Evolutionary conservation across 2,329 filamentous ascomycete species (phyloP).

Genomic region (Periconia macrospinosa): DNA sequence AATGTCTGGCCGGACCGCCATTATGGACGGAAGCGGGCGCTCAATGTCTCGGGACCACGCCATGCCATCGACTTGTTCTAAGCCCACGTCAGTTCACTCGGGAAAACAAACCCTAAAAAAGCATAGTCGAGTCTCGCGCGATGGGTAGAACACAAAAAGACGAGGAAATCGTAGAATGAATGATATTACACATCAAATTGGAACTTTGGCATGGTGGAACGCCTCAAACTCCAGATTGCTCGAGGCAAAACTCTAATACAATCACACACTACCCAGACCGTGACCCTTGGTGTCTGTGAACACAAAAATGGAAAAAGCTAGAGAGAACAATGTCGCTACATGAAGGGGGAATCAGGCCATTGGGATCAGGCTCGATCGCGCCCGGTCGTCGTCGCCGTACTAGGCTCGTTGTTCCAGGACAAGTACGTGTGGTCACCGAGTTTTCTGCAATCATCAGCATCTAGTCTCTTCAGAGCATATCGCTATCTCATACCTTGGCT

Average conservation of each 20-base stretch:
- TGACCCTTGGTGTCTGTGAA: slow-evolving; percentile 16
- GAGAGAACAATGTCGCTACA: slow-evolving; percentile 11
- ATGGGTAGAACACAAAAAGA: slow-evolving; percentile 11
- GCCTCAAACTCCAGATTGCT: slow-evolving; percentile 31
- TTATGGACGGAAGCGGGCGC: slow-evolving; percentile 27
- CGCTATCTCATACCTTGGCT: slow-evolving; percentile 68
- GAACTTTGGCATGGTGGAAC: slow-evolving; percentile 16
- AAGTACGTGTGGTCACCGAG: slow-evolving; percentile 97
- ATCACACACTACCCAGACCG: slow-evolving; percentile 29
- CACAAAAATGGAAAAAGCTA: slow-evolving; percentile 15
- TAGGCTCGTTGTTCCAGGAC: slow-evolving; percentile 83
- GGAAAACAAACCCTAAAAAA: slow-evolving; percentile 4
- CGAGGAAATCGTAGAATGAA: neutral
- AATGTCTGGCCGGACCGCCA: slow-evolving; percentile 15
- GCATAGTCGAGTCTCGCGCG: slow-evolving; percentile 13
- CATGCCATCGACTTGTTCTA: slow-evolving; percentile 1
- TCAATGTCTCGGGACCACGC: slow-evolving; percentile 23
- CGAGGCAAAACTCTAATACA: slow-evolving; percentile 26
- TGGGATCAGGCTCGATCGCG: slow-evolving; percentile 40
- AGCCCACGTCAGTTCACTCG: neutral
- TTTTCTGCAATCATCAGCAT: slow-evolving; percentile 65
- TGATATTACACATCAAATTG: slow-evolving; percentile 25
- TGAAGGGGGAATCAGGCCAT: slow-evolving; percentile 13
- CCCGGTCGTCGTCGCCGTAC: slow-evolving; percentile 56
- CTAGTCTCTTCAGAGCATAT: neutral